A percentile compares a stretch with the other conserved stretches of the same genome.
Evolutionary conservation across 306 rosid species (phyloP).

Genomic region (Senna tora): DNA sequence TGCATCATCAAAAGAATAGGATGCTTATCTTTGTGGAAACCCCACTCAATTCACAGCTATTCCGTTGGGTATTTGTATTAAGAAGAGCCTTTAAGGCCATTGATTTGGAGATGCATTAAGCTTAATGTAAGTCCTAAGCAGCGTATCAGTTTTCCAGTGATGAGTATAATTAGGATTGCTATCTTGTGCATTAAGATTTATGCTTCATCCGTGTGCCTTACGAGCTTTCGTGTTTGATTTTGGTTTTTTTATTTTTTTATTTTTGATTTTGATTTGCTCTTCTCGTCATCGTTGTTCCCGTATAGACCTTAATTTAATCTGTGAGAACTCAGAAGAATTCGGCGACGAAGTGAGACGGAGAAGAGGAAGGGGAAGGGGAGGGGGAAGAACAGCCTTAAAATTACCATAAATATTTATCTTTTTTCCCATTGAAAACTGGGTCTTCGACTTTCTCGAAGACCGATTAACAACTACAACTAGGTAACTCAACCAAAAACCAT

Average conservation of each 20-base stretch:
- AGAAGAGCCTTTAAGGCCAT: neutral
- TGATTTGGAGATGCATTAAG: conserved; percentile 2
- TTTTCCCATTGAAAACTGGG: conserved; percentile 36
- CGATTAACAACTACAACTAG: conserved; percentile 63
- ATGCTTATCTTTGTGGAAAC: conserved; percentile 12
- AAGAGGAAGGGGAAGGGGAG: conserved; percentile 3
- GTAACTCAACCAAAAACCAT: conserved; percentile 48
- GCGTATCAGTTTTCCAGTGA: neutral
- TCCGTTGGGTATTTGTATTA: neutral
- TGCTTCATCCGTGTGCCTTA: conserved; percentile 16
- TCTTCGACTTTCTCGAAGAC: conserved; percentile 53
- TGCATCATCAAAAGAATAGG: neutral
- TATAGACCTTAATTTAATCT: conserved; percentile 33
- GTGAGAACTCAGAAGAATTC: conserved; percentile 34
- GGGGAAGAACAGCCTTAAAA: conserved; percentile 31
- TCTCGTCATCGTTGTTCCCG: conserved; percentile 25
- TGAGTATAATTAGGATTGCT: conserved; percentile 13
- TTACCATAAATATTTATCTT: conserved; percentile 29
- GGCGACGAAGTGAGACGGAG: conserved; percentile 34
- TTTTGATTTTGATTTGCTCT: neutral
- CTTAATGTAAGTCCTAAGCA: conserved; percentile 16
- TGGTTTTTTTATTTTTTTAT: neutral
- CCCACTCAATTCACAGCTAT: conserved; percentile 5
- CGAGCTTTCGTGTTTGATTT: conserved; percentile 37
- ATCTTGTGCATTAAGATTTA: conserved; percentile 33